Evolutionary conservation across 768 basidiomycete genomes (phyloP), one percentile per base, ranked within the genome.

Genomic region (Sporobolomyces roseus): DNA sequence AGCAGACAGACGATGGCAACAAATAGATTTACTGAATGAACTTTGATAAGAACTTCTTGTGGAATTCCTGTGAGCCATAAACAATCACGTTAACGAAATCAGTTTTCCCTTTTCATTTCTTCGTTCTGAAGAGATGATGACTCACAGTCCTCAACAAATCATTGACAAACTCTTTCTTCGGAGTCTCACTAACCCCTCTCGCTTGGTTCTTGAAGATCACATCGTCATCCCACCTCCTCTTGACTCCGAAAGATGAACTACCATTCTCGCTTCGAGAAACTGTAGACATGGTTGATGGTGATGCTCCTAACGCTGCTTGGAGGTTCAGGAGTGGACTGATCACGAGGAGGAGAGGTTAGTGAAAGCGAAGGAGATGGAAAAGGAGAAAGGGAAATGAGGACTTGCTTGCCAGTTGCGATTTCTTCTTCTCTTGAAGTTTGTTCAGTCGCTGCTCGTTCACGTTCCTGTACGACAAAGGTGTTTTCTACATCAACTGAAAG

Each of bases 201-300:
- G 96, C 91, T 79, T 99, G 96, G 78, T 98, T 97, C 82, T 97
- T 98, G 85, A 98, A 98, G 76, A 98, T 93, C 61, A 96, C 82
- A 79, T 99, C 92, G 92, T 75, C 36, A 50, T 74, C 76, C 75
- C 75, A 75, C 14, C 76, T 71, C 29, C 65, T 56, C 46, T 68
- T 71, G 66, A 76, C 72, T 51, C 65, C 63, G 51, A 65, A 65
- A 32, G 62, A 70, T n/a, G n/a, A n/a, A n/a, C n/a, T n/a, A 23
- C 63, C 71, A 25, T 66, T 19, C 30, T 60, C 58, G 25, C 63
- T 51, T 3, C 71, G 61, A 19, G 66, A 71, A 27, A 70, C 21
- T n/a, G 58, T 61, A 21, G 68, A 72, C 56, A 58, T 45, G 3
- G 67, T 87, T 13, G 79, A 80, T 0, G 88, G 86, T 0, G 84